Conservation (phyloP, 1,284 basidiomycete genomes). For the Cystobasidium pallidum region DNA sequence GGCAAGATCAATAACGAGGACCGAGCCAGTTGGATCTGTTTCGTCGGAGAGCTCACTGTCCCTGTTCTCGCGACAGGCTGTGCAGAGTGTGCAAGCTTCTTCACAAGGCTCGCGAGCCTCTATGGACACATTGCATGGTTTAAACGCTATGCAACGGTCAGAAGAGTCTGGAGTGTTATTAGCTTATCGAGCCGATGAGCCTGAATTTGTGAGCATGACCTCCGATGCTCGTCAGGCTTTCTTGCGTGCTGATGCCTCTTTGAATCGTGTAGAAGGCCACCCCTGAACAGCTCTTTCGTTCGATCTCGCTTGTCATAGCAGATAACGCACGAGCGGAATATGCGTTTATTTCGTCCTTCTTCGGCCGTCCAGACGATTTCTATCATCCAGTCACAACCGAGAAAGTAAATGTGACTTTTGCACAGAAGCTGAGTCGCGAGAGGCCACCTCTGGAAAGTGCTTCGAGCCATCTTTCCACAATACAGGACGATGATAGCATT, state of each 20-base stretch:
- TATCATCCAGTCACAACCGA: constrained; percentile 32
- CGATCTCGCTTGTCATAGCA: constrained; percentile 78
- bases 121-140: constrained; percentile 28
- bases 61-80: constrained; percentile 32
- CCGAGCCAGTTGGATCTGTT: constrained; percentile 47
- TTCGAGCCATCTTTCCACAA: constrained; percentile 35
- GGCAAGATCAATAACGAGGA: constrained; percentile 58
- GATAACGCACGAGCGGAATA: constrained; percentile 92
- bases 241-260: constrained; percentile 15
- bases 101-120: constrained; percentile 22
- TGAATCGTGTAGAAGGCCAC: constrained; percentile 69
- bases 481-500: constrained; percentile 37
- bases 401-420: constrained; percentile 40
- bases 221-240: background rate
- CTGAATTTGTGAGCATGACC: constrained; percentile 68
- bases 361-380: constrained; percentile 57
- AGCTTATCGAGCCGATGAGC: constrained; percentile 83
- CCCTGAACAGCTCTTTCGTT: constrained; percentile 78
- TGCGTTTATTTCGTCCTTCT: constrained; percentile 81
- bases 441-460: constrained; percentile 4
- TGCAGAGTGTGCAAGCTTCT: constrained; percentile 50
- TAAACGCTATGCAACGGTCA: constrained; percentile 3
- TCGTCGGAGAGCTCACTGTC: constrained; percentile 23
- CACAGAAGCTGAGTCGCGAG: constrained; percentile 36
- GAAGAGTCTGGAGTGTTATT: constrained; percentile 75